phyloP scores from a whole-genome alignment of 139 green algal species.

The Closterium sp. region DNA sequence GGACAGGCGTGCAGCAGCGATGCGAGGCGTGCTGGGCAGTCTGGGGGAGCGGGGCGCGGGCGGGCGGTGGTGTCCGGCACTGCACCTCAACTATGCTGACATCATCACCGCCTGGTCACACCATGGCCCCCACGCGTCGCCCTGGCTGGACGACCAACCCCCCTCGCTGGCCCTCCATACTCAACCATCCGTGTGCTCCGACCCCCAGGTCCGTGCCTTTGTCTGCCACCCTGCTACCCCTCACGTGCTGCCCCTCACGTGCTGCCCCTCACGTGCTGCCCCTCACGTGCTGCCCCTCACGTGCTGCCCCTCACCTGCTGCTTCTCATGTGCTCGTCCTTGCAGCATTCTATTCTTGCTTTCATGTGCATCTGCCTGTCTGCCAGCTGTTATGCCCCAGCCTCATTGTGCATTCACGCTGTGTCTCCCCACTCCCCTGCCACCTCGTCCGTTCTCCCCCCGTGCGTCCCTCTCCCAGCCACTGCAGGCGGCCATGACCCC shows the following conservation, averaged over 20 bases:
- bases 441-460: neutral
- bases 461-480: neutral
- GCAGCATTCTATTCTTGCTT: too few relatives aligned
- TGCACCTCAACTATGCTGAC: slow-evolving; percentile 37
- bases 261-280: too few relatives aligned
- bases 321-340: too few relatives aligned
- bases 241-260: neutral
- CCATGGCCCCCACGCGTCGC: neutral
- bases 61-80: neutral
- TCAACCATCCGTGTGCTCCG: neutral
- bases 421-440: neutral
- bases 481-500: neutral
- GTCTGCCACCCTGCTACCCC: too few relatives aligned
- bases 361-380: too few relatives aligned
- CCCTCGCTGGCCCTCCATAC: neutral
- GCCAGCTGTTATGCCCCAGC: too few relatives aligned
- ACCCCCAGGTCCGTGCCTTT: neutral
- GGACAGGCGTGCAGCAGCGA: neutral
- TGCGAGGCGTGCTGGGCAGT: neutral
- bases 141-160: slow-evolving; percentile 1
- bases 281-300: too few relatives aligned
- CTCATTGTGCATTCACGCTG: neutral
- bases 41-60: neutral
- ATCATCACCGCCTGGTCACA: slow-evolving; percentile 38
- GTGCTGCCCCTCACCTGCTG: too few relatives aligned